These are phyloP conservation scores for Neurospora sp. DNA, from an alignment of 495 filamentous ascomycete genomes.

Conservation along the genomic window DNA sequence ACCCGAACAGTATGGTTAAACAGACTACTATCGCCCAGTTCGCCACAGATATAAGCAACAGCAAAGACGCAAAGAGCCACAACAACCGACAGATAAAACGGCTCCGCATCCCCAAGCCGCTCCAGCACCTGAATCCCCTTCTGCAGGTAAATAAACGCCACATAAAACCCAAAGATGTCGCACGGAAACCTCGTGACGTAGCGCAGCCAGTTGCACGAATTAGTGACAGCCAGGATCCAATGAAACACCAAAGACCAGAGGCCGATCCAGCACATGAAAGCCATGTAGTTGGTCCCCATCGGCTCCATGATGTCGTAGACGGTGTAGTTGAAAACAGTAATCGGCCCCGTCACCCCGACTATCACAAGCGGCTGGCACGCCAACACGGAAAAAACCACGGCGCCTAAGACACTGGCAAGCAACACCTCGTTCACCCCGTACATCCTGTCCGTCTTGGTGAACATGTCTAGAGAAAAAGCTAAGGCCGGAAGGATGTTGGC, in stretches of 20 bases:
- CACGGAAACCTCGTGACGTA: slow-evolving; percentile 81
- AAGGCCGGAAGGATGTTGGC: slow-evolving; percentile 76
- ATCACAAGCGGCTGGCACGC: slow-evolving; percentile 77
- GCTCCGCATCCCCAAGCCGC: slow-evolving; percentile 39
- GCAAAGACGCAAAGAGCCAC: slow-evolving; percentile 65
- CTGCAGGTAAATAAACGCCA: slow-evolving; percentile 77
- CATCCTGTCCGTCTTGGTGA: slow-evolving; percentile 62
- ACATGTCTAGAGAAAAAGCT: slow-evolving; percentile 83
- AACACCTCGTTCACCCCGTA: slow-evolving; percentile 83
- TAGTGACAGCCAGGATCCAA: slow-evolving; percentile 67
- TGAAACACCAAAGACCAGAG: slow-evolving; percentile 79
- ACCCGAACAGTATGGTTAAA: slow-evolving; percentile 64
- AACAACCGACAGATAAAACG: slow-evolving; percentile 66
- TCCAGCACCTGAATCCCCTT: slow-evolving; percentile 75
- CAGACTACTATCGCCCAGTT: slow-evolving; percentile 57
- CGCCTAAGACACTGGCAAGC: slow-evolving; percentile 65
- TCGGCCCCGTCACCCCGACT: slow-evolving; percentile 84
- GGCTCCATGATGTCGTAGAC: slow-evolving; percentile 73
- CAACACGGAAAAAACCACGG: slow-evolving; percentile 64
- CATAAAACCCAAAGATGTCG: slow-evolving; percentile 84
- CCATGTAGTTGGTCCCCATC: slow-evolving; percentile 58
- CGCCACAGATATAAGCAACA: slow-evolving; percentile 58
- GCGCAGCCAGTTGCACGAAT: slow-evolving; percentile 67
- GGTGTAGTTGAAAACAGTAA: slow-evolving; percentile 82
- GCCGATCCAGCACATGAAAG: slow-evolving; percentile 81